Conservation (phyloP, 805 yeast genomes). For the Kuraishia ogatae region DNA sequence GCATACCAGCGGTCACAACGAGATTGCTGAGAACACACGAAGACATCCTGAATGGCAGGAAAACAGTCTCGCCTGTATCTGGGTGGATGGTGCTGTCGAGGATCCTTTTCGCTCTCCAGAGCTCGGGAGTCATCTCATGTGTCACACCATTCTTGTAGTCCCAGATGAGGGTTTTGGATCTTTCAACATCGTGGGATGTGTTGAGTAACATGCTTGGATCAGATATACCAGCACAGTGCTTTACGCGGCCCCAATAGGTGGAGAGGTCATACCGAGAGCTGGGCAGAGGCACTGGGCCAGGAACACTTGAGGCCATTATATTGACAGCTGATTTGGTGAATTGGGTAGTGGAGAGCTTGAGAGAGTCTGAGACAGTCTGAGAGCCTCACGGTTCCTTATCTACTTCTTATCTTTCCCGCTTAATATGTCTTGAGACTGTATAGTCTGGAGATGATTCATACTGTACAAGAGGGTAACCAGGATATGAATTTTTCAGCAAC, state of each 20-base stretch:
- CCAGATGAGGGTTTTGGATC: conserved; percentile 58
- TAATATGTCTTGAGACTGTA: background rate
- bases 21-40: conserved; percentile 88
- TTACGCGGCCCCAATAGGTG: conserved; percentile 90
- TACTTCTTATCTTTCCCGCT: background rate
- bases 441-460: background rate
- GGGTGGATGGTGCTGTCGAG: conserved; percentile 94
- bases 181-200: conserved; percentile 50
- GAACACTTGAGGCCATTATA: conserved; percentile 78
- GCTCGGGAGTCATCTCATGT: conserved; percentile 60
- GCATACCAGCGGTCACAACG: conserved; percentile 96
- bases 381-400: background rate
- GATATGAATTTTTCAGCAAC: background rate
- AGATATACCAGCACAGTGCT: conserved; percentile 87
- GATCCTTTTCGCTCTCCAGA: conserved; percentile 83
- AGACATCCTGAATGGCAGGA: conserved; percentile 95
- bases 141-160: conserved; percentile 65
- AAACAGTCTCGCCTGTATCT: conserved; percentile 89
- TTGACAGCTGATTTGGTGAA: background rate
- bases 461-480: background rate
- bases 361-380: too few species aligned
- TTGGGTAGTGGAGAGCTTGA: background rate
- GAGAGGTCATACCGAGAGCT: conserved; percentile 69
- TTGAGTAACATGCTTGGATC: conserved; percentile 87
- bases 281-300: conserved; percentile 77